Evolutionary conservation across 768 basidiomycete genomes (phyloP), one percentile per base, ranked within the genome.

Genomic region (Panus rudis): DNA sequence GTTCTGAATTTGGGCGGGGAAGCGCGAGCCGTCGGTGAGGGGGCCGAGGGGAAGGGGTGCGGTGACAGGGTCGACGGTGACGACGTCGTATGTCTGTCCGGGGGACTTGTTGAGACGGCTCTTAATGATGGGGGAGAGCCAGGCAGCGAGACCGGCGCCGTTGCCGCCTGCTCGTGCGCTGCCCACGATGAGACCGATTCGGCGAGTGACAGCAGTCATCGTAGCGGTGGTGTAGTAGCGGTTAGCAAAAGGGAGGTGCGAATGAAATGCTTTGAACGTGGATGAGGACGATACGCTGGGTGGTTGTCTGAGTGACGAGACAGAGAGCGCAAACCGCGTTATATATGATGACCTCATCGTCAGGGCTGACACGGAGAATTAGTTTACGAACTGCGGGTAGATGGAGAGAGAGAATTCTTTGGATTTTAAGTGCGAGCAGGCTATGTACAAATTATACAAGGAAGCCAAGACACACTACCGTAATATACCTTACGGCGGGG

Each of bases 31-130:
- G 46, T 56, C 54, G 14, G 54, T 42, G 47, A 61, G 41, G 13
- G 61, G 57, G 3, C 58, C 58, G 21, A 62, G 49, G 0, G 61
- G 62, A 26, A 55, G 54, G 12, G 61, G 58, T 6, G 45, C 38
- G 30, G 49, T 48, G 24, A 49, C 53, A 12, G 60, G 52, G 41
- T 59, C 50, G 13, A 55, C 49, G 43, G 54, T 33, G 43, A 58
- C 51, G 27, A 56, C 48, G 19, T 59, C 47, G n/a, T 48, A 23
- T 22, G 42, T 21, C 3, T 23, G 20, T 4, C 19, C 20, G 34
- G 45, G 16, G 16, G 45, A 34, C 10, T 10, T 10, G 38, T 55
- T 48, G 37, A 58, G 37, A 3, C 43, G 48, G 16, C 43, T 11
- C 12, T 51, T 38, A 28, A 55, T 42, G 39, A 52, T 16, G 4